These are phyloP conservation scores for Solanum arcanum DNA, from an alignment of 257 asterid genomes.

Conservation along the genomic window DNA sequence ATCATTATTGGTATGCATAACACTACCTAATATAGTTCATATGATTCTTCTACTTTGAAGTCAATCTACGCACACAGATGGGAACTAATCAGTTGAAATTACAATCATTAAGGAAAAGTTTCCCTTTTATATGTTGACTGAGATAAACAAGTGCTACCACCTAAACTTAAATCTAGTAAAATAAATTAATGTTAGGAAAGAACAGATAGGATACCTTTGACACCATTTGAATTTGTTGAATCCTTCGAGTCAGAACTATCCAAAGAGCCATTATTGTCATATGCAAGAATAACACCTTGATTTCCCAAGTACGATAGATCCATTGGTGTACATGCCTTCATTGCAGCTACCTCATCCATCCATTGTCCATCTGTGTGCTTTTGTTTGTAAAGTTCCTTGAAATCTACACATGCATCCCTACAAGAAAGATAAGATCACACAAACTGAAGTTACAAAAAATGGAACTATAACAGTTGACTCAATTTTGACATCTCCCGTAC, in stretches of 20 bases:
- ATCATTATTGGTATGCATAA: not conserved
- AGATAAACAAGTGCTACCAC: not conserved
- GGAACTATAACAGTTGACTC: not conserved
- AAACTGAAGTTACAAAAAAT: not conserved
- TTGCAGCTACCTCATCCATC: slow-evolving; percentile 85
- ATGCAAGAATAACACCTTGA: slow-evolving; percentile 50
- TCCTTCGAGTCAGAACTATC: slow-evolving; percentile 29
- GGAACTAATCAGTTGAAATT: not conserved
- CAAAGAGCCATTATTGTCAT: slow-evolving; percentile 36
- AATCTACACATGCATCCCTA: slow-evolving; percentile 68
- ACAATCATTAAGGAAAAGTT: not conserved
- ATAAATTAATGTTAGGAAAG: not conserved
- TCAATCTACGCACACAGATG: not conserved
- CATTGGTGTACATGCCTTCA: slow-evolving; percentile 44
- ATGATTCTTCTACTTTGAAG: not conserved
- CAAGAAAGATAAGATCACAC: not conserved
- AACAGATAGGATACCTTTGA: slow-evolving; percentile 30
- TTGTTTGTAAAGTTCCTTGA: slow-evolving; percentile 69
- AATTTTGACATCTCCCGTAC: not conserved
- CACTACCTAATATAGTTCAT: not conserved
- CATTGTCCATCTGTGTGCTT: slow-evolving; percentile 73
- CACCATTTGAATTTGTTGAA: slow-evolving; percentile 28
- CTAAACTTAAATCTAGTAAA: not conserved
- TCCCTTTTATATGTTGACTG: not conserved
- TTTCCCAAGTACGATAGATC: slow-evolving; percentile 43